Conservation (phyloP, 495 filamentous ascomycete genomes). For the Penicillium longicatenatum region DNA sequence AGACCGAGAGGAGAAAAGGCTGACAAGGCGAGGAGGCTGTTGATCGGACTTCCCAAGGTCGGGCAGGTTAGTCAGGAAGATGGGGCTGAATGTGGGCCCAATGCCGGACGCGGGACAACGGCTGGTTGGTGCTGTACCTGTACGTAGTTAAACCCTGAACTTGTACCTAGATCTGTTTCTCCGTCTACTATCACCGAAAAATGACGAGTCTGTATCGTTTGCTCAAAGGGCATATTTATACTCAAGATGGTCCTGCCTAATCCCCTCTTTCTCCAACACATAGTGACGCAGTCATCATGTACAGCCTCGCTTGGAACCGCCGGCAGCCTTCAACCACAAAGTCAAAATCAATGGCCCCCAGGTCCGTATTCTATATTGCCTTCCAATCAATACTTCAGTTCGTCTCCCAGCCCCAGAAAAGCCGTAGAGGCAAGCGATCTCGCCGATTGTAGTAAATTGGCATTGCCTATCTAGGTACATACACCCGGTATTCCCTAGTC, state of each 20-base stretch:
- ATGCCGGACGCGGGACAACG: conserved; percentile 27
- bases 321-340: neutral
- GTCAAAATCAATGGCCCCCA: neutral
- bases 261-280: neutral
- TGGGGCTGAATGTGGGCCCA: conserved; percentile 39
- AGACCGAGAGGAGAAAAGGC: conserved; percentile 9
- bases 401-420: too few relatives aligned
- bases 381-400: too few relatives aligned
- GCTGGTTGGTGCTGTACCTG: conserved; percentile 14
- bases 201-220: neutral
- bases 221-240: neutral
- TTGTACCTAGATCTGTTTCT: neutral
- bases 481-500: too few relatives aligned
- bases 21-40: conserved; percentile 19
- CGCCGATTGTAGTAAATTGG: too few relatives aligned
- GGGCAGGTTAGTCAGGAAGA: conserved; percentile 32
- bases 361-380: too few relatives aligned
- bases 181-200: neutral
- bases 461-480: too few relatives aligned
- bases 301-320: conserved; percentile 3
- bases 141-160: neutral
- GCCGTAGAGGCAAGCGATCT: too few relatives aligned
- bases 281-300: neutral
- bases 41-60: conserved; percentile 20
- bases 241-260: neutral